Evolutionary conservation across 169 alveolate genomes (phyloP), one percentile per base, ranked within the genome.

Genomic region (Nephromyces sp.): DNA sequence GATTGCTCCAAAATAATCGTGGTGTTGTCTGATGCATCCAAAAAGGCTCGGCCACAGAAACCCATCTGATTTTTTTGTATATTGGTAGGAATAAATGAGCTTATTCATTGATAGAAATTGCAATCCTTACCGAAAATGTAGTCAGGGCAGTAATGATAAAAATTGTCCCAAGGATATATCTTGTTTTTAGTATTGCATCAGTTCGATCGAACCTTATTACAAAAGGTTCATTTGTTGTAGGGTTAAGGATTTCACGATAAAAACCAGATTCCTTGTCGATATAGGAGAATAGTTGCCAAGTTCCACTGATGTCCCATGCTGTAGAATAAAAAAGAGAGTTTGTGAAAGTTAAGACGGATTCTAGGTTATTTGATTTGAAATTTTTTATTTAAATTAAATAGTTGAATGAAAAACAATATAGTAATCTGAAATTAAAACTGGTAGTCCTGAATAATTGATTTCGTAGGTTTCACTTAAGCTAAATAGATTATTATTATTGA

Each of bases 241-340:
- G 86, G 29, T 74, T 74, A 5, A 81, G 43, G 6, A 78, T 75
- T 76, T 31, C 52, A 32, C 53, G 32, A 32, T 43, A 4, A 27
- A n/a, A 2, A n/a, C 57, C 57, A 43, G 57, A 15, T 15, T n/a
- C n/a, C n/a, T 32, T 61, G 64, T 35, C 74, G 27, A 4, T 6
- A 5, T 63, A 53, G 22, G 83, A 72, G 67, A 53, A 81, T 61
- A 81, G 68, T 32, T 81, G 86, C 87, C 87, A 81, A 63, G 65
- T 78, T 3, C 87, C 87, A 66, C 83, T 72, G n/a, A 81, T 77
- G 79, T 81, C 87, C 83, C 85, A 81, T 31, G 87, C 78, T 72
- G 71, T 52, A 72, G 4, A n/a, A 29, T 6, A 3, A 35, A 24
- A n/a, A 3, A 15, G n/a, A 43, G 57, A 15, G n/a, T 43, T 15